These are phyloP conservation scores for Lasiodiplodia sp. DNA, from an alignment of 2,329 filamentous ascomycete species.

Conservation along the genomic window DNA sequence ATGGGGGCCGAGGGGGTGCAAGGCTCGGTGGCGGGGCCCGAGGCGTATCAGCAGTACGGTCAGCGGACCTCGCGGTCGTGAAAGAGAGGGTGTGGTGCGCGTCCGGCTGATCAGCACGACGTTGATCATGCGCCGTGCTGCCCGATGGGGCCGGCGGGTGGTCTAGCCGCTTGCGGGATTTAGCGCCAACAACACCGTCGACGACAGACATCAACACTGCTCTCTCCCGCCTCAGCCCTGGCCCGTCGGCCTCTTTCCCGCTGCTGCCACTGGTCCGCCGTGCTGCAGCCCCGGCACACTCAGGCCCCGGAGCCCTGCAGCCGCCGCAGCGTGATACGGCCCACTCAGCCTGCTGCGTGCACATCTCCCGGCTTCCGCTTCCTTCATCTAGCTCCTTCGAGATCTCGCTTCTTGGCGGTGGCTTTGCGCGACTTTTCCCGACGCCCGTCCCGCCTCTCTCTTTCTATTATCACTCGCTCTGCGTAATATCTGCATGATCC, in stretches of 20 bases:
- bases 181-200: constrained; percentile 13
- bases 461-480: background rate
- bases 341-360: constrained; percentile 7
- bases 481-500: background rate
- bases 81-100: constrained; percentile 31
- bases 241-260: background rate
- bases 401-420: background rate
- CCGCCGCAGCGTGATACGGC: constrained; percentile 10
- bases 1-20: constrained; percentile 17
- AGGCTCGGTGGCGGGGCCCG: constrained; percentile 29
- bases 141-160: constrained; percentile 20
- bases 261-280: background rate
- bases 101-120: constrained; percentile 28
- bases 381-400: constrained; percentile 17
- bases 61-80: constrained; percentile 49
- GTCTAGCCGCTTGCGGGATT: constrained; percentile 13
- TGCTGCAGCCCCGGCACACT: constrained; percentile 10
- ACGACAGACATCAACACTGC: constrained; percentile 21
- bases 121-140: constrained; percentile 28
- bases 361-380: constrained; percentile 23
- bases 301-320: constrained; percentile 9
- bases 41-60: constrained; percentile 45
- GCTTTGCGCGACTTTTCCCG: background rate
- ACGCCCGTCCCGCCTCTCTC: background rate
- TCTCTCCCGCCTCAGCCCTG: background rate